phyloP scores from a whole-genome alignment of 106 monocot genomes.

The Phalaenopsis aphrodite region DNA sequence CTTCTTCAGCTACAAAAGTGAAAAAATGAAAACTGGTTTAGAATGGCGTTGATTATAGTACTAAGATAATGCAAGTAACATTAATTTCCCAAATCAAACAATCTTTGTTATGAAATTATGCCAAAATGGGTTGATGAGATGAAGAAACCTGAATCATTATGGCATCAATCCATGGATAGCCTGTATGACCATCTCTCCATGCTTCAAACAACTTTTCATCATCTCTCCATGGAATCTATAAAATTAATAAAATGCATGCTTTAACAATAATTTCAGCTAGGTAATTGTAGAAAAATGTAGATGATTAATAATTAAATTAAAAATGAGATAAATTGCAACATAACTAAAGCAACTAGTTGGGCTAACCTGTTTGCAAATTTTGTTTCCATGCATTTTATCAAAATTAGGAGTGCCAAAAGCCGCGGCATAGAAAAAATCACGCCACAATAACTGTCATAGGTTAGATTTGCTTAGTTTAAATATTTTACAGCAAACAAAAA shows the following conservation, averaged over 20 bases:
- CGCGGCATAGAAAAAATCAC: constrained; percentile 87
- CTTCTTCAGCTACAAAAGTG: constrained; percentile 49
- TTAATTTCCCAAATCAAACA: background rate
- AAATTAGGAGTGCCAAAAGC: constrained; percentile 85
- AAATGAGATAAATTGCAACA: too few relatives aligned
- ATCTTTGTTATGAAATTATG: background rate
- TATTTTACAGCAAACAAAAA: background rate
- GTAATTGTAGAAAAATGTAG: too few relatives aligned
- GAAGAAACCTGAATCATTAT: constrained; percentile 78
- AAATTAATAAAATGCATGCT: background rate
- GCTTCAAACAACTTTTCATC: constrained; percentile 60
- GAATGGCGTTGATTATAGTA: background rate
- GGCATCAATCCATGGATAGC: constrained; percentile 97
- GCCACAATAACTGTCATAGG: constrained; percentile 62
- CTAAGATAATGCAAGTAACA: too few relatives aligned
- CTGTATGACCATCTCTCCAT: constrained; percentile 83
- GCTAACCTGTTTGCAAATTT: constrained; percentile 80
- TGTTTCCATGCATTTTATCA: constrained; percentile 85
- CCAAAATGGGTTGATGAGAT: background rate
- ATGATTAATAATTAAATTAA: too few relatives aligned
- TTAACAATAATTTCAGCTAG: background rate
- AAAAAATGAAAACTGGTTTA: background rate
- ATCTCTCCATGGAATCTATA: constrained; percentile 78
- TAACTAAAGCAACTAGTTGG: background rate
- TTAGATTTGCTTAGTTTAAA: background rate